These are phyloP conservation scores for Raffaelea albimanens DNA, from an alignment of 2,329 filamentous ascomycete species.

Conservation along the genomic window DNA sequence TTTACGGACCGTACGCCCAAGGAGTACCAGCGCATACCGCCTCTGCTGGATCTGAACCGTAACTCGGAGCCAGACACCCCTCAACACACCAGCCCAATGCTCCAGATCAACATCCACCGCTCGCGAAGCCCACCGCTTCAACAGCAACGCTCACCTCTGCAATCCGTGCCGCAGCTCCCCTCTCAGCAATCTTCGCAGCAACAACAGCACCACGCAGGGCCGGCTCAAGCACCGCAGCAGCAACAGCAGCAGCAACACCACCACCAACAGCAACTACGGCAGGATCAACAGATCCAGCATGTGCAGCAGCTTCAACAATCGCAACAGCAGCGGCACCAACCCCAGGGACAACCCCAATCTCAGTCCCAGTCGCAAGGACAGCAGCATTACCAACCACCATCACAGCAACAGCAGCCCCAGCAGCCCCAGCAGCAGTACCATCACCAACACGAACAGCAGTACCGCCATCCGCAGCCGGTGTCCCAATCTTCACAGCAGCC, in stretches of 20 bases:
- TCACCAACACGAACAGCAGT: slow-evolving; percentile 16
- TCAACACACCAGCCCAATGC: slow-evolving; percentile 40
- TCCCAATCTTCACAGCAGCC: neutral
- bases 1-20: slow-evolving; percentile 43
- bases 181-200: slow-evolving; percentile 1
- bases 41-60: slow-evolving; percentile 48
- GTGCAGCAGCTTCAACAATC: slow-evolving; percentile 2
- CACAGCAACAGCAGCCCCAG: neutral
- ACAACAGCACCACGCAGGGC: neutral
- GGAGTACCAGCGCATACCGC: slow-evolving; percentile 49
- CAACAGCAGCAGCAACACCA: slow-evolving; percentile 1
- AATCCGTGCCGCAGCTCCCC: slow-evolving; percentile 2
- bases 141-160: slow-evolving; percentile 33
- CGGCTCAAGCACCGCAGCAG: no score
- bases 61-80: slow-evolving; percentile 42
- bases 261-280: neutral
- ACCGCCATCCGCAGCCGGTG: neutral
- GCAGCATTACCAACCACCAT: neutral
- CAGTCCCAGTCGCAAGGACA: neutral
- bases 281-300: neutral
- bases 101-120: slow-evolving; percentile 49
- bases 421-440: slow-evolving; percentile 7
- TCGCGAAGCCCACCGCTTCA: slow-evolving; percentile 26
- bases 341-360: neutral
- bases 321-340: neutral